A percentile compares a stretch with the other conserved stretches of the same genome.
Conservation (phyloP, 352 stramenopile genomes). For the Globisporangium emineosum region DNA sequence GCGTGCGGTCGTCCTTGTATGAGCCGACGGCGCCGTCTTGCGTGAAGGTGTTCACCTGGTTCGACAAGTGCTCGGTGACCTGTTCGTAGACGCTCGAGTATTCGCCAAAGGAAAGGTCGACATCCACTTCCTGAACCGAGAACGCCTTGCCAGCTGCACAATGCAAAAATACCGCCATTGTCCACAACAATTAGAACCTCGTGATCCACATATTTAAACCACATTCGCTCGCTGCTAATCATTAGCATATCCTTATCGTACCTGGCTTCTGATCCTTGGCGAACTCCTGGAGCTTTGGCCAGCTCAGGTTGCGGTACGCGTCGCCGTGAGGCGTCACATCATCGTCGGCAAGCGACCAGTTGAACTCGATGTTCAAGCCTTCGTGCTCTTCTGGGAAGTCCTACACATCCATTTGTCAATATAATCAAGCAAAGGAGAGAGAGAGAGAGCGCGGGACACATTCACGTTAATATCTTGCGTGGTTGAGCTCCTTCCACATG, state of each 20-base stretch:
- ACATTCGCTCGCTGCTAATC: neutral
- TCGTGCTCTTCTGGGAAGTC: slow-evolving; percentile 78
- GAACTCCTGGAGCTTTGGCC: slow-evolving; percentile 58
- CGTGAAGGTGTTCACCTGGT: slow-evolving; percentile 54
- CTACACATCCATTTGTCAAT: slow-evolving; percentile 24
- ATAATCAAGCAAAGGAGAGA: neutral
- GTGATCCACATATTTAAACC: neutral
- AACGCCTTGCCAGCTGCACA: slow-evolving; percentile 55
- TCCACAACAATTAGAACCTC: neutral
- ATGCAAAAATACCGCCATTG: neutral
- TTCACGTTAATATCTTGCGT: neutral
- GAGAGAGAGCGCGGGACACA: neutral
- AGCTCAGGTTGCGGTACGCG: slow-evolving; percentile 75
- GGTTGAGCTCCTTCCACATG: neutral
- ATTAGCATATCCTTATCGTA: slow-evolving; percentile 20
- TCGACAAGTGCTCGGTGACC: slow-evolving; percentile 69
- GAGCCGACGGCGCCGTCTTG: slow-evolving; percentile 78
- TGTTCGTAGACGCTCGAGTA: slow-evolving; percentile 68
- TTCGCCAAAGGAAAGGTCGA: slow-evolving; percentile 60
- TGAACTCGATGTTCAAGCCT: slow-evolving; percentile 83
- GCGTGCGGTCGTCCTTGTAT: slow-evolving; percentile 70
- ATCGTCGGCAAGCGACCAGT: slow-evolving; percentile 81
- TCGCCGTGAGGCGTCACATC: slow-evolving; percentile 79
- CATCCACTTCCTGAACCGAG: slow-evolving; percentile 57
- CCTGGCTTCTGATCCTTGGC: slow-evolving; percentile 60